Conservation (phyloP, 2,329 filamentous ascomycete genomes). For the Nigrospora sphaerica region DNA sequence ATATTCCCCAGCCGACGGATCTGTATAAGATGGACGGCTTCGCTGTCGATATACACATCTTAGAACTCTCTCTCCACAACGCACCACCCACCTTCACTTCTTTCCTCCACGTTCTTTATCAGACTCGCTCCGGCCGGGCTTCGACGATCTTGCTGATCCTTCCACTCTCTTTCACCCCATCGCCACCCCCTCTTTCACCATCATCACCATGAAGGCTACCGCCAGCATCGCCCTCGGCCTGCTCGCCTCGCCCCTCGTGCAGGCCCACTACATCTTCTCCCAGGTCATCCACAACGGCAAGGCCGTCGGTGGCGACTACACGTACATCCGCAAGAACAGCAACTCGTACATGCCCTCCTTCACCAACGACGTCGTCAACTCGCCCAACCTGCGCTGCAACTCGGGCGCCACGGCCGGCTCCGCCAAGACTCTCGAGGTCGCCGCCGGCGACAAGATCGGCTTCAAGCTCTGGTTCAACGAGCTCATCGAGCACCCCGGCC, state of each 20-base stretch:
- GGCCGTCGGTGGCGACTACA: conserved; percentile 31
- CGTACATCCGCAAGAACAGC: conserved; percentile 39
- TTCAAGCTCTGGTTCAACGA: conserved; percentile 43
- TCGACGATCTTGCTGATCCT: no score
- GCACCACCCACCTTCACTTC: no score
- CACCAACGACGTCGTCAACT: conserved; percentile 23
- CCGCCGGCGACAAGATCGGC: conserved; percentile 40
- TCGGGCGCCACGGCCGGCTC: conserved; percentile 26
- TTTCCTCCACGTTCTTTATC: no score
- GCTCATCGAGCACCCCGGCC: conserved; percentile 38
- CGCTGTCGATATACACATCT: no score
- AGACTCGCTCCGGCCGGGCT: no score
- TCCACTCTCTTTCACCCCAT: no score
- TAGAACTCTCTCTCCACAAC: no score
- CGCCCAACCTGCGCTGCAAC: conserved; percentile 35
- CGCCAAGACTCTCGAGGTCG: conserved; percentile 36
- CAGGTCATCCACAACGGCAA: conserved; percentile 26
- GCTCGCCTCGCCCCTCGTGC: background rate
- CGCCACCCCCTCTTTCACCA: background rate
- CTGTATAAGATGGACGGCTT: no score
- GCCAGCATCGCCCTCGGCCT: background rate
- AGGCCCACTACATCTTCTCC: conserved; percentile 5
- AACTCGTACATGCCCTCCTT: conserved; percentile 31
- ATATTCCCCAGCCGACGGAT: no score
- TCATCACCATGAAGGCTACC: background rate